These are phyloP conservation scores for Diversispora epigaea DNA, from an alignment of 192 early-diverging fungal genomes.

Conservation along the genomic window DNA sequence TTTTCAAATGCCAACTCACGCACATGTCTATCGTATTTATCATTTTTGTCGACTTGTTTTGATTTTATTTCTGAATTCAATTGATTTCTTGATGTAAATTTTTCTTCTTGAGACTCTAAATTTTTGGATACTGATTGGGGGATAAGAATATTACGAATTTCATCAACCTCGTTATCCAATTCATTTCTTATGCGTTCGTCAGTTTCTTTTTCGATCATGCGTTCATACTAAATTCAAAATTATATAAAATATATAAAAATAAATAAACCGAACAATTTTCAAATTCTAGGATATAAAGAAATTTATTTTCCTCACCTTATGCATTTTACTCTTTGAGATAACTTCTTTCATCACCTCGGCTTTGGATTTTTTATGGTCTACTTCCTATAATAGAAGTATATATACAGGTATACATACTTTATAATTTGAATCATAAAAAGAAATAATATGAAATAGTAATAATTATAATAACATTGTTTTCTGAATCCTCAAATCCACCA, in stretches of 20 bases:
- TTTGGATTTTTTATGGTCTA: slow-evolving; percentile 75
- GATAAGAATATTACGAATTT: slow-evolving; percentile 63
- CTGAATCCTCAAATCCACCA: slow-evolving; percentile 80
- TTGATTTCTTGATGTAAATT: background rate
- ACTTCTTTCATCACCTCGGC: slow-evolving; percentile 97
- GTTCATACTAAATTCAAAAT: slow-evolving; percentile 57
- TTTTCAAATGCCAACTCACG: slow-evolving; percentile 80
- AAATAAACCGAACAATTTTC: background rate
- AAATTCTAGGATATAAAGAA: background rate
- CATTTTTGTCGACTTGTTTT: slow-evolving; percentile 27
- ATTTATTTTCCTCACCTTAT: slow-evolving; percentile 59
- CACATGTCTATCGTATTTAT: slow-evolving; percentile 78
- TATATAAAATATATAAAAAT: no score
- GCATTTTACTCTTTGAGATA: slow-evolving; percentile 94
- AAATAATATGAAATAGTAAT: background rate
- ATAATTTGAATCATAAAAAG: background rate
- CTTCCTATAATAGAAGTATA: slow-evolving; percentile 30
- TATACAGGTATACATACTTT: background rate
- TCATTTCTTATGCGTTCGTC: slow-evolving; percentile 77
- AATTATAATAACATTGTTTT: slow-evolving; percentile 34
- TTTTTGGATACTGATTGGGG: slow-evolving; percentile 35
- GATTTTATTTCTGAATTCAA: background rate
- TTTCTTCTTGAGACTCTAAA: slow-evolving; percentile 33
- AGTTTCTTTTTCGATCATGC: slow-evolving; percentile 85
- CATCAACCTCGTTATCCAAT: slow-evolving; percentile 87